Evolutionary conservation across 768 basidiomycete genomes (phyloP).

Genomic region (Cytidiella melzeri): DNA sequence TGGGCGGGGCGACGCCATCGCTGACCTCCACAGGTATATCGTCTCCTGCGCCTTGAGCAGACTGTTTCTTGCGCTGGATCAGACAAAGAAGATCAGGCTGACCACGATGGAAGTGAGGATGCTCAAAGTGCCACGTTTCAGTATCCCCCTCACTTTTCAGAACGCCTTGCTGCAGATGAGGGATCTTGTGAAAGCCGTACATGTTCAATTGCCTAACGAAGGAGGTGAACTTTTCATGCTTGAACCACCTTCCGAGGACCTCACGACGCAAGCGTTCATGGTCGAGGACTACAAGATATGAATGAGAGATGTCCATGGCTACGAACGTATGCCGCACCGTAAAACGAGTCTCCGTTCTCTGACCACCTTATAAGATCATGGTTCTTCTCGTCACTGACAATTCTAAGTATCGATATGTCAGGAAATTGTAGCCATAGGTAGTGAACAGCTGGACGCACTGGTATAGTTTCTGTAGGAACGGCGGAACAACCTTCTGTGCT

Average conservation of each 20-base stretch:
- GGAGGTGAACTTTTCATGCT: slow-evolving; percentile 91
- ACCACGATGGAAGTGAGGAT: slow-evolving; percentile 81
- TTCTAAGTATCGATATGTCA: slow-evolving; percentile 40
- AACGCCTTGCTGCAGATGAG: slow-evolving; percentile 92
- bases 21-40: slow-evolving; percentile 17
- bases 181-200: slow-evolving; percentile 95
- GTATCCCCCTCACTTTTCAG: slow-evolving; percentile 75
- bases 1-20: slow-evolving; percentile 10
- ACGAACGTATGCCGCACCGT: slow-evolving; percentile 43
- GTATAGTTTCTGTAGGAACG: slow-evolving; percentile 90
- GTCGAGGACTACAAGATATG: slow-evolving; percentile 61
- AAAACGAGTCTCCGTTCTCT: slow-evolving; percentile 87
- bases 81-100: slow-evolving; percentile 84
- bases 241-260: slow-evolving; percentile 92
- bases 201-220: slow-evolving; percentile 94
- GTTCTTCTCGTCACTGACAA: slow-evolving; percentile 84
- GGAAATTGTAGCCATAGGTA: slow-evolving; percentile 12
- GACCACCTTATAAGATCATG: slow-evolving; percentile 89
- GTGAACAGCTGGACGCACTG: slow-evolving; percentile 48
- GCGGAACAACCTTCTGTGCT: slow-evolving; percentile 56
- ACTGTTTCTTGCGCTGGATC: slow-evolving; percentile 80
- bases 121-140: slow-evolving; percentile 89
- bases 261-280: slow-evolving; percentile 87
- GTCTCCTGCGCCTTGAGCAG: slow-evolving; percentile 29
- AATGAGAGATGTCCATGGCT: neutral